phyloP scores from a whole-genome alignment of 163 green algal genomes.

The Prototheca wickerhamii region DNA sequence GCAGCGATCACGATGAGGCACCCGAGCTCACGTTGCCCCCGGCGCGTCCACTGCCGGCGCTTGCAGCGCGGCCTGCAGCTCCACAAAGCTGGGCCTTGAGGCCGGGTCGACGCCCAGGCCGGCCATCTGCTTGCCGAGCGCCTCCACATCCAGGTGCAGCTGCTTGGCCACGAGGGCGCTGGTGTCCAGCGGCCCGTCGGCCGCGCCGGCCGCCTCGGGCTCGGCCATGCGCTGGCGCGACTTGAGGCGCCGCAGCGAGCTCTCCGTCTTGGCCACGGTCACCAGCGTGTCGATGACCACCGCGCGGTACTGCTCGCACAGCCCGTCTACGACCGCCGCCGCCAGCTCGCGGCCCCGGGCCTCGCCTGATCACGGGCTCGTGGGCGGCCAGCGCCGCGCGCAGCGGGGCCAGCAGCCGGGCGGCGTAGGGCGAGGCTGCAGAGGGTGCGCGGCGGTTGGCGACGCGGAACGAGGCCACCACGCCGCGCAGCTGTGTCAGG shows the following conservation, averaged over 20 bases:
- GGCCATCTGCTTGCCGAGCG: not conserved
- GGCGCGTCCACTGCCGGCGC: too few species aligned
- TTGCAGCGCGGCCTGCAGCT: too few species aligned
- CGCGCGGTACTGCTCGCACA: constrained; percentile 36
- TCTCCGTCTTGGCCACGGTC: constrained; percentile 79
- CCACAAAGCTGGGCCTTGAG: too few species aligned
- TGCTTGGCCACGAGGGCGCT: constrained; percentile 83
- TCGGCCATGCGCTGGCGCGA: constrained; percentile 39
- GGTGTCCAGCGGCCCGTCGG: constrained; percentile 48
- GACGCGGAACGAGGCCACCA: constrained; percentile 90
- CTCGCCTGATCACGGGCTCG: not conserved
- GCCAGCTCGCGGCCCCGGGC: constrained; percentile 9
- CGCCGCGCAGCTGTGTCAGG: constrained; percentile 79
- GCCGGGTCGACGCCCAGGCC: too few species aligned
- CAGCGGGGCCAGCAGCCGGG: constrained; percentile 51
- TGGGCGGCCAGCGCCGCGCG: constrained; percentile 6
- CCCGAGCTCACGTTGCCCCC: too few species aligned
- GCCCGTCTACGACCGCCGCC: constrained; percentile 24
- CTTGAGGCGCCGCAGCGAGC: constrained; percentile 73
- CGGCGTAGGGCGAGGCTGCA: constrained; percentile 73
- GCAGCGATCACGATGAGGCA: too few species aligned
- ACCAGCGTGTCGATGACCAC: constrained; percentile 65
- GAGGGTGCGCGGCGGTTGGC: constrained; percentile 67
- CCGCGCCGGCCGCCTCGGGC: constrained; percentile 21
- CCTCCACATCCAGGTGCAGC: constrained; percentile 75